Percentiles rank a stretch among this genome's conserved stretches.
Conservation (phyloP, 108 stramenopile genomes). For the Pseudonitzschia pungens region DNA sequence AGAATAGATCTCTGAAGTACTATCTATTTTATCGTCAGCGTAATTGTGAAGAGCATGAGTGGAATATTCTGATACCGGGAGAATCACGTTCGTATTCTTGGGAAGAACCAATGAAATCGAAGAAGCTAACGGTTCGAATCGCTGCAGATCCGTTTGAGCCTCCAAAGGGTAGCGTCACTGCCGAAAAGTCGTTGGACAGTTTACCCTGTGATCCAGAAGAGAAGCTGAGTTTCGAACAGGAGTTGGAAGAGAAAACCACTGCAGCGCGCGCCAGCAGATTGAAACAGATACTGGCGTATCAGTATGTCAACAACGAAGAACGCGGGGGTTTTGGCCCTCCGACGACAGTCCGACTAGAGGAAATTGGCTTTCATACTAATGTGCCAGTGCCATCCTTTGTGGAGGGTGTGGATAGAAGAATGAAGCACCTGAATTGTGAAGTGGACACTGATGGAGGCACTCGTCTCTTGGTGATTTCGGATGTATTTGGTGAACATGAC, state of each 20-base stretch:
- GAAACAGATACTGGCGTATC: slow-evolving; percentile 43
- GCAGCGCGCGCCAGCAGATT: slow-evolving; percentile 18
- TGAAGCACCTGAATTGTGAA: slow-evolving; percentile 50
- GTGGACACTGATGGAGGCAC: slow-evolving; percentile 85
- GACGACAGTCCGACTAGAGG: slow-evolving; percentile 77
- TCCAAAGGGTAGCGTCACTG: slow-evolving; percentile 13
- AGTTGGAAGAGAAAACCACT: slow-evolving; percentile 15
- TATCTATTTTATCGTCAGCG: slow-evolving; percentile 84
- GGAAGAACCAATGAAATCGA: slow-evolving; percentile 87
- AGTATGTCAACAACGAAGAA: slow-evolving; percentile 73
- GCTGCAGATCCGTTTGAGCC: slow-evolving; percentile 33
- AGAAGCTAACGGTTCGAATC: slow-evolving; percentile 78
- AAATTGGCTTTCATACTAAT: slow-evolving; percentile 72
- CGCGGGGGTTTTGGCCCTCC: slow-evolving; percentile 65
- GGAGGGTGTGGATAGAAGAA: slow-evolving; percentile 8
- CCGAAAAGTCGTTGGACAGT: neutral
- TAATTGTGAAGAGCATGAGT: slow-evolving; percentile 70
- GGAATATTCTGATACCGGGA: slow-evolving; percentile 78
- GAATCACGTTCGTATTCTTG: slow-evolving; percentile 72
- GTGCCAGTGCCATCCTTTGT: slow-evolving; percentile 57
- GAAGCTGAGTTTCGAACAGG: neutral
- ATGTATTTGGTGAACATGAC: slow-evolving; percentile 40
- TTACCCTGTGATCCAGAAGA: neutral
- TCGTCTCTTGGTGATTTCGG: slow-evolving; percentile 74
- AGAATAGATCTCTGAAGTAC: slow-evolving; percentile 74